Evolutionary conservation across 345 rosid genomes (phyloP), one percentile per base, ranked within the genome.

Genomic region (Linum lewisii): DNA sequence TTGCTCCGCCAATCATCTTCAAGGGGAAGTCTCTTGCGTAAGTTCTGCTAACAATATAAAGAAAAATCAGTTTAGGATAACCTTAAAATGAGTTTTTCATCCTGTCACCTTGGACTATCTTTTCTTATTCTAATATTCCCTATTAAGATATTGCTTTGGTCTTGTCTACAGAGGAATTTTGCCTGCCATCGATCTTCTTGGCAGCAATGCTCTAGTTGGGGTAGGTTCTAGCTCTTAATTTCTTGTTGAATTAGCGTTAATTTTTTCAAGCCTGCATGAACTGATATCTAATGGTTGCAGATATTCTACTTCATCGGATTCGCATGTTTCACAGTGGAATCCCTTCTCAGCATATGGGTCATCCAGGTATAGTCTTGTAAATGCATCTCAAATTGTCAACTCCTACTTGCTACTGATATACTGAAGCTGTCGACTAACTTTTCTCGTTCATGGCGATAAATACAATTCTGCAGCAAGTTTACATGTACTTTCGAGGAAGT

Each of bases 281-380:
- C 19, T 6, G 10, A 24, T 11, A 45, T 38, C 62, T 32, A 36
- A 24, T 51, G 1, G 42, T 61, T 78, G 78, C 95, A 93, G 96
- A 75, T 79, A 69, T 84, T 90, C 70, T 94, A 90, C 85, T 76
- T 90, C 21, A 67, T 94, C 36, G 99, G 99, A 67, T 90, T 87
- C 63, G 97, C 75, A 23, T 69, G 72, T 54, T 90, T 94, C 73
- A 71, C 83, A 23, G 15, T 84, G 25, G 97, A 94, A 75, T 84
- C 97, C 21, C 63, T 94, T 24, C 77, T 90, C 75, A 94, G 99
- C 74, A 72, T 94, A 60, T 94, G 99, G 99, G 97, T 94, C 79
- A 80, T 90, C 69, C 97, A 90, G 99, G 99, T 93, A 64, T 59
- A 47, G 32, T 57, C 3, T 36, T 38, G 18, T 21, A 21, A 52